Conservation (phyloP, 1,139 yeast species). For the Suhomyces bokatorum region DNA sequence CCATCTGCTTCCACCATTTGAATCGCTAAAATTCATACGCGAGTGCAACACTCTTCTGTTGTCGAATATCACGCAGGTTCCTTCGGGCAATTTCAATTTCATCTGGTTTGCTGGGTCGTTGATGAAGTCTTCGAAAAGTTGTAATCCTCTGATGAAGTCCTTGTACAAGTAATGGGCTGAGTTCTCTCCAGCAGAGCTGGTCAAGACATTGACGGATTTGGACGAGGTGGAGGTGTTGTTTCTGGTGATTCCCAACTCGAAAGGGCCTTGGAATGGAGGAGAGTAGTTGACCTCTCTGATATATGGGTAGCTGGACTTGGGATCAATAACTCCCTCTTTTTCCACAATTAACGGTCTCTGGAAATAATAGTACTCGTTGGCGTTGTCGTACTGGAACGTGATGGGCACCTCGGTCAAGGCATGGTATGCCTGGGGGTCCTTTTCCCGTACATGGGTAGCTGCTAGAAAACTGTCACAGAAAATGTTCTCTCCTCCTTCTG, state of each 20-base stretch:
- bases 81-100: conserved; percentile 58
- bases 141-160: conserved; percentile 61
- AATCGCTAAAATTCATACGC: conserved; percentile 56
- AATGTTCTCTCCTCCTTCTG: conserved; percentile 68
- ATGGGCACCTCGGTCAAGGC: conserved; percentile 67
- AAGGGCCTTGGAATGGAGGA: conserved; percentile 86
- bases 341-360: conserved; percentile 68
- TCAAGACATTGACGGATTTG: conserved; percentile 8
- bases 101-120: conserved; percentile 57
- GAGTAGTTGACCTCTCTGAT: conserved; percentile 71
- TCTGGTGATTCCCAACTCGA: conserved; percentile 53
- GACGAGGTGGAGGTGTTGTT: conserved; percentile 20
- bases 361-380: conserved; percentile 63
- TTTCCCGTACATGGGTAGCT: conserved; percentile 52
- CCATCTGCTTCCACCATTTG: conserved; percentile 63
- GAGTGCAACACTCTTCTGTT: conserved; percentile 76
- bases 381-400: conserved; percentile 69
- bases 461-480: conserved; percentile 79
- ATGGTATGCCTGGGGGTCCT: conserved; percentile 62
- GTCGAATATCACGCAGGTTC: conserved; percentile 69
- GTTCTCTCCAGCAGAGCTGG: conserved; percentile 21
- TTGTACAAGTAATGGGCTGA: conserved; percentile 36
- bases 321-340: conserved; percentile 34
- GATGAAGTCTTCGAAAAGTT: conserved; percentile 59
- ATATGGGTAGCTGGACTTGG: conserved; percentile 31